Percentiles rank a stretch among this genome's conserved stretches.
phyloP scores from a whole-genome alignment of 2,329 filamentous ascomycete species.

The Hypoxylon sp. region DNA sequence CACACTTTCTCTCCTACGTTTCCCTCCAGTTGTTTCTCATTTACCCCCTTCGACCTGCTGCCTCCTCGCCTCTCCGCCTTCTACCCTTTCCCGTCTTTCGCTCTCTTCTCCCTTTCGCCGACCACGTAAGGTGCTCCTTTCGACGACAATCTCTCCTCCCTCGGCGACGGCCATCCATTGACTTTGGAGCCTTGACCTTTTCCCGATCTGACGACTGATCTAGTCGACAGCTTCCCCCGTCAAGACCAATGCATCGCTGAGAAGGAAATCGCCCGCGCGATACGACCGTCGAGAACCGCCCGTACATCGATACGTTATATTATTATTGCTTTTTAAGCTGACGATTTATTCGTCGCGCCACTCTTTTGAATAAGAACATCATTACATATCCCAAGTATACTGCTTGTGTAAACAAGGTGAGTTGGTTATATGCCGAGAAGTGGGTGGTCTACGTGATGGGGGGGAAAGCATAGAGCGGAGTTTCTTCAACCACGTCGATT shows the following conservation, averaged over 20 bases:
- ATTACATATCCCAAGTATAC: constrained; percentile 21
- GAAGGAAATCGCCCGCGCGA: constrained; percentile 40
- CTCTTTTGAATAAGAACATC: constrained; percentile 44
- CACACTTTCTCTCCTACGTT: constrained; percentile 36
- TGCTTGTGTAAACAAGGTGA: constrained; percentile 45
- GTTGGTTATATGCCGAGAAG: constrained; percentile 13
- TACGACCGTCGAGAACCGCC: constrained; percentile 38
- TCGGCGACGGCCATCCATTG: constrained; percentile 41
- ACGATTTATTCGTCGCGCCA: constrained; percentile 49
- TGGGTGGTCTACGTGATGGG: neutral
- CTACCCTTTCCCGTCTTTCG: constrained; percentile 45
- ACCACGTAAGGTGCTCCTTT: constrained; percentile 46
- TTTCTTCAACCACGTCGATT: constrained; percentile 21
- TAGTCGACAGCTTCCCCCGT: constrained; percentile 27
- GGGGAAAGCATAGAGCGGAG: constrained; percentile 13
- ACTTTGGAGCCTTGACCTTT: constrained; percentile 39
- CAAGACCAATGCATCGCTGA: constrained; percentile 45
- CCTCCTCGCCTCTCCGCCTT: constrained; percentile 39
- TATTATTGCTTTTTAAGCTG: constrained; percentile 38
- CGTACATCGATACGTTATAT: constrained; percentile 32
- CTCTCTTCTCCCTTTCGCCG: constrained; percentile 46
- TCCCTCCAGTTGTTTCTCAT: constrained; percentile 41
- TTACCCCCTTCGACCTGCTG: constrained; percentile 42
- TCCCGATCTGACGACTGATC: constrained; percentile 36
- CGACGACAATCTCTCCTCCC: constrained; percentile 44